These are phyloP conservation scores for Podosphaera fusca DNA, from an alignment of 2,329 filamentous ascomycete genomes.

Conservation along the genomic window DNA sequence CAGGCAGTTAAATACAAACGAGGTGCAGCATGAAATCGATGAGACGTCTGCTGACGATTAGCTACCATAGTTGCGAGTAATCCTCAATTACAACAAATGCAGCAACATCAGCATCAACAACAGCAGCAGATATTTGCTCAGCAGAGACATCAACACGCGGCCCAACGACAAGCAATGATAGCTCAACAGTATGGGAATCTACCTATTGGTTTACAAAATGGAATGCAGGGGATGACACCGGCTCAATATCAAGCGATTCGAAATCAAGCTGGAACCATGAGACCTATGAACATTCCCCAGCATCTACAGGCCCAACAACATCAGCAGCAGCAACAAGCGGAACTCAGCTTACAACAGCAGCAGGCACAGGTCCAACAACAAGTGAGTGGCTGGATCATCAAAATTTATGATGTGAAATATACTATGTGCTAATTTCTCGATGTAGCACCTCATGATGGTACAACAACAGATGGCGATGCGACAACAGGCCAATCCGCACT, in stretches of 20 bases:
- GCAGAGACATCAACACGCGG: slow-evolving; percentile 17
- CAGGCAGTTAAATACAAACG: not conserved
- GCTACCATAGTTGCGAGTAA: slow-evolving; percentile 14
- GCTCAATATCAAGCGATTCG: slow-evolving; percentile 30
- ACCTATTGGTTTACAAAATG: slow-evolving; percentile 29
- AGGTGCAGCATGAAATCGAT: not conserved
- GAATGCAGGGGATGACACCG: slow-evolving; percentile 26
- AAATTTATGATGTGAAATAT: not conserved
- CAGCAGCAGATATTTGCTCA: slow-evolving; percentile 33
- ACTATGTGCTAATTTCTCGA: not conserved
- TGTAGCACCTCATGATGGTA: slow-evolving; percentile 19
- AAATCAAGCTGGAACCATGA: slow-evolving; percentile 15
- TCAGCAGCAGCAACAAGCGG: slow-evolving; percentile 15
- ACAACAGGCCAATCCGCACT: slow-evolving; percentile 19
- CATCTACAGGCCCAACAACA: slow-evolving; percentile 20
- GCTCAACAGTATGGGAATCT: slow-evolving; percentile 31
- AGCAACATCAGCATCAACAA: slow-evolving; percentile 29
- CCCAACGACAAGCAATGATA: slow-evolving; percentile 28
- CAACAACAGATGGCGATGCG: slow-evolving; percentile 26
- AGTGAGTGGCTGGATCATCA: not conserved
- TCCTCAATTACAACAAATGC: slow-evolving; percentile 19
- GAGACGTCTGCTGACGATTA: not conserved
- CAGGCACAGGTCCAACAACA: slow-evolving; percentile 18
- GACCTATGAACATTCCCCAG: slow-evolving; percentile 23
- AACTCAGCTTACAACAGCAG: slow-evolving; percentile 18